Conservation (phyloP, 352 stramenopile species). For the Pythium chondricola region DNA sequence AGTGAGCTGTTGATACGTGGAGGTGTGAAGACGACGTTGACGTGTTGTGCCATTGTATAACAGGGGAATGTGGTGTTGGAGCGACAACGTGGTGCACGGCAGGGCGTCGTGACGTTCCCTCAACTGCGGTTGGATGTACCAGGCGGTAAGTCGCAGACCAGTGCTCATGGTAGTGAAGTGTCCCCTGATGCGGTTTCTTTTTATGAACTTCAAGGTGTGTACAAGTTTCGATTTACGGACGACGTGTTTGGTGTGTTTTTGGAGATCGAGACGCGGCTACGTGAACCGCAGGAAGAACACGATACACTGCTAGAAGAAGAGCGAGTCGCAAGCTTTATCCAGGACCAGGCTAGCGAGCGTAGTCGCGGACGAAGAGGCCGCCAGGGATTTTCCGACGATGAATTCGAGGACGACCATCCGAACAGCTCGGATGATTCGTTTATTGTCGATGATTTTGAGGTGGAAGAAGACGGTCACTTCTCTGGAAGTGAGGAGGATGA, state of each 20-base stretch:
- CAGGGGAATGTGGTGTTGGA: slow-evolving; percentile 58
- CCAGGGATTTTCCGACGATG: slow-evolving; percentile 20
- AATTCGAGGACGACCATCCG: slow-evolving; percentile 39
- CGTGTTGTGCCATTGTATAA: not conserved
- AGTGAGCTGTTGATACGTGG: slow-evolving; percentile 3
- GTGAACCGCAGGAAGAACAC: slow-evolving; percentile 35
- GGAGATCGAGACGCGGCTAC: slow-evolving; percentile 42
- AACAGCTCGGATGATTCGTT: slow-evolving; percentile 56
- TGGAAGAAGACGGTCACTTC: slow-evolving; percentile 16
- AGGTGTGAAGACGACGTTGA: too few relatives aligned
- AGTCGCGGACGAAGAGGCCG: slow-evolving; percentile 25
- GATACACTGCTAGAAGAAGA: slow-evolving; percentile 35
- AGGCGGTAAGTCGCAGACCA: slow-evolving; percentile 38
- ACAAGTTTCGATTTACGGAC: slow-evolving; percentile 65
- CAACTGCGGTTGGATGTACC: slow-evolving; percentile 58
- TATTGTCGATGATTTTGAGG: slow-evolving; percentile 49
- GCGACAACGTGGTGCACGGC: slow-evolving; percentile 34
- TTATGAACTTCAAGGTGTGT: slow-evolving; percentile 32
- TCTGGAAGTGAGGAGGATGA: slow-evolving; percentile 13
- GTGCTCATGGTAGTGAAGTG: too few relatives aligned
- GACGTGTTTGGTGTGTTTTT: slow-evolving; percentile 52
- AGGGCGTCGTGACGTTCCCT: slow-evolving; percentile 54
- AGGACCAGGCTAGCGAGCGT: slow-evolving; percentile 12
- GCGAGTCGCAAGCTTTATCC: not conserved
- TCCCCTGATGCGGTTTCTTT: too few relatives aligned